Conservation (phyloP, 768 basidiomycete species). For the Leccinum uliginosum region DNA sequence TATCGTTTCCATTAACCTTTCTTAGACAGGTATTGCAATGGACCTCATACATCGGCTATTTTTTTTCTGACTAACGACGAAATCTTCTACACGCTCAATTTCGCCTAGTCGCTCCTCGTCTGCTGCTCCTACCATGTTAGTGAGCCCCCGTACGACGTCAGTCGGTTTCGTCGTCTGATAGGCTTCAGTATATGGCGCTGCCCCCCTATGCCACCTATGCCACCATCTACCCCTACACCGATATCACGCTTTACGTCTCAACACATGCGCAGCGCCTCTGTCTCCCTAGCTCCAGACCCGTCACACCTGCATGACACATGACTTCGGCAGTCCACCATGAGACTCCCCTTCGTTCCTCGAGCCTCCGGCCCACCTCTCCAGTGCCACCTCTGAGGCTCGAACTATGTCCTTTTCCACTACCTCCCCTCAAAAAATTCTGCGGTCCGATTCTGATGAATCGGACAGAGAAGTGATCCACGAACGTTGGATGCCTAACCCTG, state of each 20-base stretch:
- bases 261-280: conserved; percentile 55
- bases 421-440: conserved; percentile 54
- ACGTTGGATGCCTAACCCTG: conserved; percentile 58
- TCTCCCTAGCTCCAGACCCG: conserved; percentile 32
- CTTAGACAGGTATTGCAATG: conserved; percentile 63
- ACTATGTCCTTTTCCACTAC: conserved; percentile 43
- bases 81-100: conserved; percentile 23
- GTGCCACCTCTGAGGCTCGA: conserved; percentile 41
- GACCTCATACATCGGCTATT: conserved; percentile 1
- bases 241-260: conserved; percentile 50
- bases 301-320: conserved; percentile 29
- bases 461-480: conserved; percentile 51
- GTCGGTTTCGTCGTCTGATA: conserved; percentile 28
- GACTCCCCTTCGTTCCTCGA: conserved; percentile 29
- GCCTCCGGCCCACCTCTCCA: conserved; percentile 27
- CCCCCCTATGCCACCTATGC: conserved; percentile 33
- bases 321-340: conserved; percentile 28
- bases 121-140: conserved; percentile 19
- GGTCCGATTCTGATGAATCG: conserved; percentile 66
- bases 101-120: conserved; percentile 27
- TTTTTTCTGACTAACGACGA: conserved; percentile 14
- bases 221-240: conserved; percentile 44
- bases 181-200: conserved; percentile 32
- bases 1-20: conserved; percentile 13
- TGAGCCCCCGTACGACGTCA: conserved; percentile 30